Conservation (phyloP, 257 asterid genomes). For the Gentiana dahurica region DNA sequence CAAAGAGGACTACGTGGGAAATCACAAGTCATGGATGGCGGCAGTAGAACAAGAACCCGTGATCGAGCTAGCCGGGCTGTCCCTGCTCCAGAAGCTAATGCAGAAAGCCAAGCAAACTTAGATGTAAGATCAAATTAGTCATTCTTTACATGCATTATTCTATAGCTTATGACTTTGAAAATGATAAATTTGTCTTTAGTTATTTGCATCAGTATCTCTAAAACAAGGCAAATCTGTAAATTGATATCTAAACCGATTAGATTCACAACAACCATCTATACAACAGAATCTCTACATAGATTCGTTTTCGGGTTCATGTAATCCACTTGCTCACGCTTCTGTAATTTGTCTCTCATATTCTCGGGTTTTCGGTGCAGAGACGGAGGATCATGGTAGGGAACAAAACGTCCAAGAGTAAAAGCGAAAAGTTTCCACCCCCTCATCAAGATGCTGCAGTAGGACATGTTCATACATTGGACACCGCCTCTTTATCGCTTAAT, state of each 20-base stretch:
- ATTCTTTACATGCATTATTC: background rate
- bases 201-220: background rate
- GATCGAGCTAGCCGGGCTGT: slow-evolving; percentile 60
- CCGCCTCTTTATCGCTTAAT: slow-evolving; percentile 36
- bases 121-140: slow-evolving; percentile 43
- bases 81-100: slow-evolving; percentile 95
- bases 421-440: slow-evolving; percentile 88
- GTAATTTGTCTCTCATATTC: background rate
- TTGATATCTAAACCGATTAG: no score
- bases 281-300: background rate
- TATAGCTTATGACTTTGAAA: background rate
- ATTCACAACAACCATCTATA: no score
- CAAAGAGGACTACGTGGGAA: slow-evolving; percentile 49
- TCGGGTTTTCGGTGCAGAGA: slow-evolving; percentile 34
- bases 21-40: slow-evolving; percentile 42
- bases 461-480: slow-evolving; percentile 27
- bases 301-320: background rate
- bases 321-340: background rate
- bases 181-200: background rate
- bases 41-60: slow-evolving; percentile 50
- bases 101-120: slow-evolving; percentile 77
- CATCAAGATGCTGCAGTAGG: slow-evolving; percentile 84
- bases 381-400: slow-evolving; percentile 52
- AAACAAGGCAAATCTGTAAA: no score
- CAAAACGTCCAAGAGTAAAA: slow-evolving; percentile 53